Conservation (phyloP, 768 basidiomycete species). For the Suillus placidus region DNA sequence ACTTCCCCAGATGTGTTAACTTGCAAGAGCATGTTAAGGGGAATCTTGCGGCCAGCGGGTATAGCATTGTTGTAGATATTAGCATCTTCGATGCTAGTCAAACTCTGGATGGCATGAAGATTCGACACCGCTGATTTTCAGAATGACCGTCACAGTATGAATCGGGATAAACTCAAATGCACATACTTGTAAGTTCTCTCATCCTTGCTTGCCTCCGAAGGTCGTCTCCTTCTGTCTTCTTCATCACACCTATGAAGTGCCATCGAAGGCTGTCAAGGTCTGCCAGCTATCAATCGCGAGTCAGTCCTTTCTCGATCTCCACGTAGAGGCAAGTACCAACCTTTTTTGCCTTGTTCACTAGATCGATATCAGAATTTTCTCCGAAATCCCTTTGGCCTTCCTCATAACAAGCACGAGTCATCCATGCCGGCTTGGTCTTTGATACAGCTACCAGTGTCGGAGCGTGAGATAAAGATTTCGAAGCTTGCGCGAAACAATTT, state of each 20-base stretch:
- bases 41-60: conserved; percentile 51
- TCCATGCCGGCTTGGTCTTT: conserved; percentile 88
- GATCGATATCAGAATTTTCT: conserved; percentile 95
- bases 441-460: conserved; percentile 84
- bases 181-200: conserved; percentile 79
- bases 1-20: conserved; percentile 96
- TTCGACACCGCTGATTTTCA: conserved; percentile 75
- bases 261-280: conserved; percentile 87
- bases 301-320: neutral
- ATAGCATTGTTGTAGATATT: conserved; percentile 77
- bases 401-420: conserved; percentile 82
- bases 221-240: conserved; percentile 5
- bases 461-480: conserved; percentile 26
- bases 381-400: conserved; percentile 90
- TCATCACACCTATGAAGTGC: conserved; percentile 86
- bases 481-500: conserved; percentile 45
- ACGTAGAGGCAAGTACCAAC: conserved; percentile 41
- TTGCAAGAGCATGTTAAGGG: conserved; percentile 85
- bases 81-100: conserved; percentile 82
- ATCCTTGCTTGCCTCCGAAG: conserved; percentile 91
- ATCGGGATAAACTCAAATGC: conserved; percentile 7
- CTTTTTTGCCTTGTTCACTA: conserved; percentile 80
- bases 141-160: conserved; percentile 11
- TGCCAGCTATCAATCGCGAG: conserved; percentile 34
- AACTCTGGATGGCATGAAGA: conserved; percentile 82